Evolutionary conservation across 176 grass and related monocot species (phyloP), one percentile per base, ranked within the genome.

Genomic region (Bothriochloa decipiens): DNA sequence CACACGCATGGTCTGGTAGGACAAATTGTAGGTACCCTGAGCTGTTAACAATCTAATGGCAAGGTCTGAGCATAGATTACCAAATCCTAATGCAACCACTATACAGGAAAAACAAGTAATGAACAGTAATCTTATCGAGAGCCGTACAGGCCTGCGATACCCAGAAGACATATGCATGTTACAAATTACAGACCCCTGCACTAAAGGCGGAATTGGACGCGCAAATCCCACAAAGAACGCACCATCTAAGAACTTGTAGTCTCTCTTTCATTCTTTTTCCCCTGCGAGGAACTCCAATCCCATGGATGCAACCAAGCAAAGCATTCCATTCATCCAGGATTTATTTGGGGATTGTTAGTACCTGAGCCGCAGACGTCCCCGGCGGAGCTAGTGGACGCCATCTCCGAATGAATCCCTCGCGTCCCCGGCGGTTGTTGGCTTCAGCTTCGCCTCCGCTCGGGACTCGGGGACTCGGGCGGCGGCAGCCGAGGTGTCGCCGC

Each of bases 301-400:
- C 65, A 15, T 41, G 6, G 12, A 57, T 2, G 35, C 43, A 75
- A 76, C 70, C 70, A 40, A 70, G n/a, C 22, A 39, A 75, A 89
- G 62, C 62, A 60, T 37, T 14, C 42, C 42, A 35, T 8, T 26
- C 11, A 8, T 13, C 25, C 16, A 75, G 57, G 39, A 69, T 62
- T 50, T 3, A 36, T 68, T 66, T 36, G 14, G 74, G 70, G 61
- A 0, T 37, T 17, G 4, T 39, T 18, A 9, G 40, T 89, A 89
- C 88, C 88, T 89, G 88, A 62, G 35, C 13, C 32, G 10, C 65
- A 83, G 13, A n/a, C 41, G 7, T 43, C 65, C 11, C 83, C 20
- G 2, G 78, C 43, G 26, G 88, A 76, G 57, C 88, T 82, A 10
- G 64, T 81, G 5, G 83, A 86, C 23, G 78, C 72, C 88, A 89